Evolutionary conservation across 768 basidiomycete genomes (phyloP), one percentile per base, ranked within the genome.

Genomic region (Dendrothele bispora): DNA sequence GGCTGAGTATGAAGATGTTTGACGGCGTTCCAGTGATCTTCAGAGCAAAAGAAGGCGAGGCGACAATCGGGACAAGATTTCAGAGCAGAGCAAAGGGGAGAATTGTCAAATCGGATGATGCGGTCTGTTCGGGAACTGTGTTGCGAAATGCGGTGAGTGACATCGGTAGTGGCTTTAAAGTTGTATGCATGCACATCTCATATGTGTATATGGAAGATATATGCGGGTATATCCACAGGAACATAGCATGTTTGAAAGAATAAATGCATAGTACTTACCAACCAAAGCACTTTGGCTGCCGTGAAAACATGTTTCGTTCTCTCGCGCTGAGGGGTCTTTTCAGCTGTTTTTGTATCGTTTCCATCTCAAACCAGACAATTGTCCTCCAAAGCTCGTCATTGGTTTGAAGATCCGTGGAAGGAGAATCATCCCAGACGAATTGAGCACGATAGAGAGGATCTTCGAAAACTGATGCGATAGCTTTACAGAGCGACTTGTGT

Each of bases 401-500:
- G 15, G 44, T 43, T 5, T 50, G 44, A 15, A 50, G 30, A 25
- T 63, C 49, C 2, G 43, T 37, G 28, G 45, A 47, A 0, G 56
- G 60, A 6, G 26, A n/a, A n/a, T n/a, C n/a, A n/a, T 41, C 7
- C 54, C 51, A 10, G 43, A 14, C 40, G 50, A 51, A 48, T 30
- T 49, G 46, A 55, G 56, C 1, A 41, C 43, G 11, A 51, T 49
- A 11, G 47, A 34, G 40, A 8, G 48, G 32, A 21, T 61, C 54
- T 1, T 50, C 48, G 41, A 67, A 65, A 6, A 65, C 15, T 3
- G 49, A 36, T 29, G 58, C 43, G 5, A 67, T 55, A 1, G 60
- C 64, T 46, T 66, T 67, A 60, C 68, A 71, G 3, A 68, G 50
- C 5, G 24, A 43, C 53, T 68, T 70, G 41, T 71, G 67, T 18